Percentiles rank a stretch among this genome's conserved stretches.
Evolutionary conservation across 2,329 filamentous ascomycete species (phyloP).

Genomic region (Colletotrichum endophyticum): DNA sequence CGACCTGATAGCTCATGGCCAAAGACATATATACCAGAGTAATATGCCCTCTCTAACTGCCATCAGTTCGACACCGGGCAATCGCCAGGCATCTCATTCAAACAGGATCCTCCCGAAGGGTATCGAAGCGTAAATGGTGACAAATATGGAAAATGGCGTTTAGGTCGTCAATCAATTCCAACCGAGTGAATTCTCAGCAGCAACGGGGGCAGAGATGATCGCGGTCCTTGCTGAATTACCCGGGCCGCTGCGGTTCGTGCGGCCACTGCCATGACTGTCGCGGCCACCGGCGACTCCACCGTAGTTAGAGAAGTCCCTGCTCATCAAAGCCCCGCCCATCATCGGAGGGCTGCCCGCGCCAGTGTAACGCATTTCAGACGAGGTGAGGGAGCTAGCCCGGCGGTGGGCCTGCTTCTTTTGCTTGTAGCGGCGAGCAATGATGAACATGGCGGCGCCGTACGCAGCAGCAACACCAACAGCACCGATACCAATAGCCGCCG

Average conservation of each 20-base stretch:
- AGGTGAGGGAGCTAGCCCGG: conserved; percentile 75
- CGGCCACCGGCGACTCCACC: conserved; percentile 53
- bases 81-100: conserved; percentile 14
- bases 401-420: conserved; percentile 80
- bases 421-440: conserved; percentile 89
- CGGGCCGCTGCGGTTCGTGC: conserved; percentile 49
- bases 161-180: conserved; percentile 75
- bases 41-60: conserved; percentile 7
- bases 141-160: conserved; percentile 26
- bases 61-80: conserved; percentile 9
- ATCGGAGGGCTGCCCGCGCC: conserved; percentile 59
- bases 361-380: conserved; percentile 59
- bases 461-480: conserved; percentile 79
- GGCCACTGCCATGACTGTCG: conserved; percentile 71
- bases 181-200: conserved; percentile 91
- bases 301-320: conserved; percentile 61
- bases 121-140: conserved; percentile 23
- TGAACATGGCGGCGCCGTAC: conserved; percentile 95
- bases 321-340: conserved; percentile 73
- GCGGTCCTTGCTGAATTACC: conserved; percentile 61
- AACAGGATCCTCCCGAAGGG: conserved; percentile 22
- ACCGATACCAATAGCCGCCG: conserved; percentile 75
- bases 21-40: not conserved
- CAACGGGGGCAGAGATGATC: conserved; percentile 86
- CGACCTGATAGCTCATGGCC: conserved; percentile 13